Evolutionary conservation across 805 yeast genomes (phyloP), one percentile per base, ranked within the genome.

Genomic region (Yamadazyma tumulicola): DNA sequence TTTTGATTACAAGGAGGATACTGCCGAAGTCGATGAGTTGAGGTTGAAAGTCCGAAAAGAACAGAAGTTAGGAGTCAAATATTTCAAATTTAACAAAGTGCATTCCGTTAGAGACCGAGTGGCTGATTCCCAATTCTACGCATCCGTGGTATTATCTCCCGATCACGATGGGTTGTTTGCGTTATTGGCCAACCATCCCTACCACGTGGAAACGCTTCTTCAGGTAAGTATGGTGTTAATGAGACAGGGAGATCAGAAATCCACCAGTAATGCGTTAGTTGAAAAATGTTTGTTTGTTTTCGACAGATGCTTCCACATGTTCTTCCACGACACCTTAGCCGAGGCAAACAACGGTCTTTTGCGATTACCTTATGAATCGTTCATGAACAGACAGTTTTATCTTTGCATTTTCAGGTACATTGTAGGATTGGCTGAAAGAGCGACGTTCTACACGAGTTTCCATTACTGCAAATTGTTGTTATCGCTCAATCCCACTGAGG

Each of bases 231-330:
- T 79, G 52, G 81, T 85, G 15, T 56, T 85, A 30, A 69, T 80
- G 19, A 72, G 93, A 53, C 91, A 83, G 48, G 94, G 95, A 21
- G 85, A 83, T 45, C 60, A 67, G 38, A 77, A 73, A 45, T 72
- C 82, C 2, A 77, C 81, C 34, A 76, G 88, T 28, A 81, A 77
- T 48, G 88, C 89, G 0, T 58, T 85, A 31, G 64, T 86, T 9
- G 95, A 87, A 52, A 71, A 85, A 41, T 85, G 88, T 1, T 57
- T 87, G 15, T 85, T 86, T 54, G 81, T 81, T 1, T 85, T 83
- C 57, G 95, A 87, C 52, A 67, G 95, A 52, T 77, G 81, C 6
- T 67, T 87, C 45, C 77, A 74, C 43, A 72, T 71, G 31, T 66
- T 66, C n/a, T 74, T 84, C 48, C 72, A 67, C 39, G 70, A 65